Base-by-base conservation (phyloP, 2,329 filamentous ascomycete species). In the Fusarium mundagurra region DNA sequence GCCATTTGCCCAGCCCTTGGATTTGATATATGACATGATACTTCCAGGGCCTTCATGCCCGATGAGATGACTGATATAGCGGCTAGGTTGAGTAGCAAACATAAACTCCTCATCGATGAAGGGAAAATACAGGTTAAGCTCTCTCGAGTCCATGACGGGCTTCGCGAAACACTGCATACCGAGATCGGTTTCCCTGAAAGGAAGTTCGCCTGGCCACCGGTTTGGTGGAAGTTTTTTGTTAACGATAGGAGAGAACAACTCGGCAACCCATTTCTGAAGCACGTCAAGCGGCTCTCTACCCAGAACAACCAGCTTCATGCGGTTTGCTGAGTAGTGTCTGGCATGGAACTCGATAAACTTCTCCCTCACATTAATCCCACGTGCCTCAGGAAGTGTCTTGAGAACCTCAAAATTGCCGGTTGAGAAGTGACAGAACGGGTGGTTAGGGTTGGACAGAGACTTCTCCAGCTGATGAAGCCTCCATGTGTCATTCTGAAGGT, bases 321-420 rank as follows among this genome's bases (percentile, higher is more conserved):
- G 31, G 80, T 98, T 98, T 67, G 95, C 94, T 3, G 95, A 98
- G 83, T 98, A 98, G 80, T 97, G 92, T 79, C 92, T 93, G 72
- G 91, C 90, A 81, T 98, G 94, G 79, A 98, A 98, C 73, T 95
- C 92, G 75, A 98, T 97, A 80, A 98, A 98, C 82, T 95, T 95
- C 75, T 94, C 92, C 55, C 95, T 90, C 33, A 98, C 93, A 81
- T 96, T 94, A 76, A 98, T 89, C 8, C 94, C 94, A 55, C 91
- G 86, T 50, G 91, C 89, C 80, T 96, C 91, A 4, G 95, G 95
- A 10, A 92, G 88, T 61, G 94, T 94, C 83, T 96, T 95, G 69
- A 98, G 86, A 1, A 95, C 94, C 80, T 96, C 91, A 69, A 95
- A 89, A 80, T 95, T 98, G 62, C 95, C 95, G 0, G 95, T 98